Evolutionary conservation across 148 eudicot species (phyloP).

Genomic region (Selenicereus undatus): DNA sequence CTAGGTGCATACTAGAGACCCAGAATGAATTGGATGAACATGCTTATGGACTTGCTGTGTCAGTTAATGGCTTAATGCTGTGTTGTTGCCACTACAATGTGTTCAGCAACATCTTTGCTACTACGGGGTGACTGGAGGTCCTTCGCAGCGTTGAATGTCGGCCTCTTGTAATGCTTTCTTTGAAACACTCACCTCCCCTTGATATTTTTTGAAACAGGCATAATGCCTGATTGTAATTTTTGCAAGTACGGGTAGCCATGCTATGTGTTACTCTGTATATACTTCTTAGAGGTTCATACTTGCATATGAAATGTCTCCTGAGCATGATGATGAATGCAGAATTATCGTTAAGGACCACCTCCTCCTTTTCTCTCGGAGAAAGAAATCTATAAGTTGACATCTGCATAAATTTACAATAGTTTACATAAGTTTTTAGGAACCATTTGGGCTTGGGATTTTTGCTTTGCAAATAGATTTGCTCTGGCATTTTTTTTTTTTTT

Average conservation of each 20-base stretch:
- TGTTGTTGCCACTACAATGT: neutral
- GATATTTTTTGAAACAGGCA: neutral
- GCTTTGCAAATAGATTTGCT: neutral
- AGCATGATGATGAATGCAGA: neutral
- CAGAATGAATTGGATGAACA: neutral
- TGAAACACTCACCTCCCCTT: neutral
- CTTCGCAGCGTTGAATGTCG: neutral
- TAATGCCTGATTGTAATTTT: neutral
- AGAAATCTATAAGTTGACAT: neutral
- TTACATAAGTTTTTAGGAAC: neutral
- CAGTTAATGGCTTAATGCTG: neutral
- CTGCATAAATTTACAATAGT: neutral
- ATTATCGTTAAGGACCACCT: neutral
- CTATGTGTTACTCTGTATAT: neutral
- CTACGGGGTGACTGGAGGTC: neutral
- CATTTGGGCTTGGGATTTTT: neutral
- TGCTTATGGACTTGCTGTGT: neutral
- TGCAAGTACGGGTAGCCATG: neutral
- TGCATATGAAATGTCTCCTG: neutral
- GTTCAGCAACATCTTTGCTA: too few species aligned
- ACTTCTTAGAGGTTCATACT: neutral
- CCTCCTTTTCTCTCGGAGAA: neutral
- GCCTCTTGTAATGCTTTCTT: neutral
- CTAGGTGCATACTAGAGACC: neutral
- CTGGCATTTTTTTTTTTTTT: too few species aligned